phyloP scores from a whole-genome alignment of 2,329 filamentous ascomycete species.

The Neofusicoccum laricinum region DNA sequence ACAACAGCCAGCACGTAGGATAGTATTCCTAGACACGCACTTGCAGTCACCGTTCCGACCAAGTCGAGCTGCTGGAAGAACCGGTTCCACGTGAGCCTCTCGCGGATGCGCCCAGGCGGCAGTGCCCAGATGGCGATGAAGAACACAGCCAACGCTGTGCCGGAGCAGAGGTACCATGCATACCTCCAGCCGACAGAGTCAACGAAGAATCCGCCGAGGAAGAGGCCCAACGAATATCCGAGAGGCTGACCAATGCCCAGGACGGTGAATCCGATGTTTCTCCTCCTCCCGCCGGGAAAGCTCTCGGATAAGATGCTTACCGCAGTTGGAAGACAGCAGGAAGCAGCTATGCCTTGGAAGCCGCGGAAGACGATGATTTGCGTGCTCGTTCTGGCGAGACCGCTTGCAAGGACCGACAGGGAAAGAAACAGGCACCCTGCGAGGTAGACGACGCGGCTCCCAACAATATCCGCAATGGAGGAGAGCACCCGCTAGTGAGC shows the following conservation, averaged over 20 bases:
- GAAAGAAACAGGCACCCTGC: constrained; percentile 33
- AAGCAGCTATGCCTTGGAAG: constrained; percentile 45
- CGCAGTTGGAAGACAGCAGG: constrained; percentile 49
- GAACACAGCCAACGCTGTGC: constrained; percentile 42
- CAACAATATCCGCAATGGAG: constrained; percentile 52
- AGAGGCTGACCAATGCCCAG: constrained; percentile 51
- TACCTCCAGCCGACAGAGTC: constrained; percentile 51
- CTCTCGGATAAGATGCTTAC: constrained; percentile 49
- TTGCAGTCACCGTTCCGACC: not conserved
- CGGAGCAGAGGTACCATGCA: constrained; percentile 50
- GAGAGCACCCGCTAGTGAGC: constrained; percentile 48
- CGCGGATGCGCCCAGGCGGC: not conserved
- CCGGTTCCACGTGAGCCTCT: not conserved
- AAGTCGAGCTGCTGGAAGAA: not conserved
- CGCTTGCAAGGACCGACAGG: constrained; percentile 42
- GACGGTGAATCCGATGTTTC: constrained; percentile 53
- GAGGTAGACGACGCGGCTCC: constrained; percentile 46
- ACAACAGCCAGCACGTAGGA: not conserved
- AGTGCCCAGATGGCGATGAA: constrained; percentile 35
- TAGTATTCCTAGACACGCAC: not conserved
- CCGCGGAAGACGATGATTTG: constrained; percentile 50
- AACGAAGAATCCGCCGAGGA: constrained; percentile 50
- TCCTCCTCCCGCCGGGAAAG: constrained; percentile 45
- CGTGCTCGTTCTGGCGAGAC: constrained; percentile 30
- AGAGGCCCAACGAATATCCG: constrained; percentile 52